Evolutionary conservation across 2,329 filamentous ascomycete species (phyloP), one percentile per base, ranked within the genome.

Genomic region (Fusarium sp.): DNA sequence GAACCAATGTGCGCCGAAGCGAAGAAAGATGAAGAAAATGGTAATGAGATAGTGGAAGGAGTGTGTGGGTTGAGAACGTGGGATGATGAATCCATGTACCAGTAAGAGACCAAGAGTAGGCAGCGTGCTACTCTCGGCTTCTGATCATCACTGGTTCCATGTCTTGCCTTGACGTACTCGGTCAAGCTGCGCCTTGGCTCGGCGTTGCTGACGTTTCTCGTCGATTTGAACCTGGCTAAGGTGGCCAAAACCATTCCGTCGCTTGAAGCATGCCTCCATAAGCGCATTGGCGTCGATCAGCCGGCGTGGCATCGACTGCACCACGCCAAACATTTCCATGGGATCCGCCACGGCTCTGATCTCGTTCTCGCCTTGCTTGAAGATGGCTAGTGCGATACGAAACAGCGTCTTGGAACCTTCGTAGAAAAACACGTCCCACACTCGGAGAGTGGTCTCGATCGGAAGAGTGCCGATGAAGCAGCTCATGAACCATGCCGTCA

Each of bases 401-500:
- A 97, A 98, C 7, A 98, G 84, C 1, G 93, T 97, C 74, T 95
- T 96, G 44, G 90, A 93, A 4, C 94, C 94, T 76, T 98, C 94
- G 75, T 96, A 97, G 74, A 97, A 96, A 72, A 98, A 93, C 1
- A 92, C 87, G 69, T 98, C 94, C 94, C 94, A 98, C 2, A 97
- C 92, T 8, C 94, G 89, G 15, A 97, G 83, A 0, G 93, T 94
- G 15, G 90, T 92, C 77, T 98, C 94, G 60, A 96, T 93, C 2
- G 94, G 94, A 15, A 98, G 79, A 1, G 92, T 96, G 49, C 93
- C 93, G 59, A 97, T 95, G 75, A 95, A 97, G 69, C 95, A 91
- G 44, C 91, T 96, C 94, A 98, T 97, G 75, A 98, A 96, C 94
- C 94, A 98, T 4, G 93, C 91, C 9, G 93, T 97, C 75, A 95